Percentiles rank a stretch among this genome's conserved stretches.
Conservation (phyloP, 805 yeast species). For the Wickerhamiella azymoides region DNA sequence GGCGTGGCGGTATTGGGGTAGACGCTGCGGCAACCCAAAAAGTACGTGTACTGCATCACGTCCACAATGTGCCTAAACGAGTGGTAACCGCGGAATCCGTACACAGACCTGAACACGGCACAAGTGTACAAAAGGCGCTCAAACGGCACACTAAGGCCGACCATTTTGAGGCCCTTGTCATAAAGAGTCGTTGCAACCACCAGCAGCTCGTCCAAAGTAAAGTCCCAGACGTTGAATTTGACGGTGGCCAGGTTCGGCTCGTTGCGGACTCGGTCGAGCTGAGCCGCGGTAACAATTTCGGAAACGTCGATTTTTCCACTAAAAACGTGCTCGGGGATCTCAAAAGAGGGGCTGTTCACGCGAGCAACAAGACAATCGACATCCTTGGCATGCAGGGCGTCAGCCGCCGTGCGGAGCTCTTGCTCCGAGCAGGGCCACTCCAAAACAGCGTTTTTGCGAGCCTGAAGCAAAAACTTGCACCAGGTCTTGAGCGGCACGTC, state of each 20-base stretch:
- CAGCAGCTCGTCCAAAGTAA: constrained; percentile 1
- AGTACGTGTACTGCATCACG: constrained; percentile 78
- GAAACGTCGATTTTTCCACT: neutral
- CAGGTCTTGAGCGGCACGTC: neutral
- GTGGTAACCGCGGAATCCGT: constrained; percentile 79
- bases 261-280: neutral
- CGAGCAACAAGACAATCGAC: neutral
- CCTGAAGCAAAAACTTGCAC: neutral
- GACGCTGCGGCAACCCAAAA: constrained; percentile 21
- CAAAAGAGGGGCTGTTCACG: neutral
- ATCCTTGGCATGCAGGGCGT: neutral
- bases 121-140: neutral
- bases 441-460: neutral
- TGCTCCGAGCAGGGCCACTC: neutral
- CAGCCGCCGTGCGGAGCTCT: neutral
- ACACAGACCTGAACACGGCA: constrained; percentile 52
- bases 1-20: constrained; percentile 4
- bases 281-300: neutral
- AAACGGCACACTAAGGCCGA: neutral
- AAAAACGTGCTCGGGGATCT: neutral
- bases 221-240: neutral
- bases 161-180: neutral
- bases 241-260: neutral
- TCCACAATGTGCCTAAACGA: constrained; percentile 93
- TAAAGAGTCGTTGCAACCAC: neutral